Evolutionary conservation across 2,329 filamentous ascomycete species (phyloP).

Genomic region (Neurospora sp.): DNA sequence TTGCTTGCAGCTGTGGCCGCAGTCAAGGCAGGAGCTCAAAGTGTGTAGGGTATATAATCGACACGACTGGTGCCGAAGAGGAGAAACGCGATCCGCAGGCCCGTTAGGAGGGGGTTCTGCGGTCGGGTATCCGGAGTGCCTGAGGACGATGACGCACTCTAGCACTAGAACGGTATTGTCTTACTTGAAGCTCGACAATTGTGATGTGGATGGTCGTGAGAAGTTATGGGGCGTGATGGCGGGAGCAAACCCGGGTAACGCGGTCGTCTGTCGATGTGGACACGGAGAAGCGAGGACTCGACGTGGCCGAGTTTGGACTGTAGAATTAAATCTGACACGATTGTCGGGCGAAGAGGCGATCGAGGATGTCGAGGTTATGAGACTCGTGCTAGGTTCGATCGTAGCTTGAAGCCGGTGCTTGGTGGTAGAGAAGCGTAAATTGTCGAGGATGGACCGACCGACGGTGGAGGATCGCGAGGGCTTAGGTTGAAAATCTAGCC

Average conservation of each 20-base stretch:
- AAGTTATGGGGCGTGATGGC: background rate
- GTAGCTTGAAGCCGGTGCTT: background rate
- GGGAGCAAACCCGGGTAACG: background rate
- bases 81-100: background rate
- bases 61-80: background rate
- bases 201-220: background rate
- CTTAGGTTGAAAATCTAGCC: background rate
- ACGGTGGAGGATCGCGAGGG: background rate
- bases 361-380: background rate
- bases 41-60: constrained; percentile 14
- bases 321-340: background rate
- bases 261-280: background rate
- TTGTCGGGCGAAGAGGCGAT: background rate
- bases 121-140: background rate
- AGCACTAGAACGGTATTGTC: background rate
- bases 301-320: background rate
- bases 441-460: background rate
- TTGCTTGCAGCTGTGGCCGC: constrained; percentile 32
- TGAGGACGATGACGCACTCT: background rate
- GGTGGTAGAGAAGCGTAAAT: background rate
- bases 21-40: constrained; percentile 21
- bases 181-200: background rate
- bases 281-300: background rate
- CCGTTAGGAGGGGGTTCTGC: background rate
- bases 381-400: background rate